phyloP scores from a whole-genome alignment of 2,329 filamentous ascomycete species.

The Aspergillus ibericus region DNA sequence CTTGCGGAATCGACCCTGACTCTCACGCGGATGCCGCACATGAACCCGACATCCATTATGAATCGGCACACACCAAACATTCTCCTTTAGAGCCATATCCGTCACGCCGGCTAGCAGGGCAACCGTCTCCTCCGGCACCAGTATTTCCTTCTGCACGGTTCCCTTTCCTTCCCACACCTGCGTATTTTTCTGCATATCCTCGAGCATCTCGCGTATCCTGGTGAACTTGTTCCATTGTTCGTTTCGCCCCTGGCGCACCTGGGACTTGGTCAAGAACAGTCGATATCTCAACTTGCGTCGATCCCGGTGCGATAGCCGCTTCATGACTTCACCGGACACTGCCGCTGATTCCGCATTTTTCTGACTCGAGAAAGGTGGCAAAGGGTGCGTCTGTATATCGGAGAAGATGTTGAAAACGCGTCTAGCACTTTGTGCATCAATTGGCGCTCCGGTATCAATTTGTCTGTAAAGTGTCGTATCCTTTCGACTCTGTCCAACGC shows the following conservation, averaged over 20 bases:
- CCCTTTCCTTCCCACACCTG: constrained; percentile 14
- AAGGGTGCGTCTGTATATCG: not conserved
- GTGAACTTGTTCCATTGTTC: constrained; percentile 22
- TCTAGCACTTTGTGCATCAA: not conserved
- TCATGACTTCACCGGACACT: not conserved
- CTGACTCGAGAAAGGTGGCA: not conserved
- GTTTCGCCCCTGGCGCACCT: not conserved
- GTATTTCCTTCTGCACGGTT: constrained; percentile 29
- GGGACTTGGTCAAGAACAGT: constrained; percentile 11
- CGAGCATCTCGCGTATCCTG: constrained; percentile 29
- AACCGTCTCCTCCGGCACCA: constrained; percentile 38
- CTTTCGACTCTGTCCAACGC: not conserved
- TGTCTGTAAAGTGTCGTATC: not conserved
- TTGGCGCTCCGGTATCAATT: not conserved
- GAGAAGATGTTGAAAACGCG: not conserved
- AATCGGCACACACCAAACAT: constrained; percentile 37
- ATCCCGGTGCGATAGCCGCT: constrained; percentile 25
- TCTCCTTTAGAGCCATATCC: constrained; percentile 34
- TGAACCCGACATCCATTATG: constrained; percentile 42
- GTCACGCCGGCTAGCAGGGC: constrained; percentile 34
- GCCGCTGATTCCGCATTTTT: not conserved
- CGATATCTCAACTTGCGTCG: constrained; percentile 29
- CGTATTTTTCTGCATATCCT: constrained; percentile 22
- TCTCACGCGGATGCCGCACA: constrained; percentile 31
- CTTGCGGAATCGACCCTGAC: constrained; percentile 33